phyloP scores from a whole-genome alignment of 2,329 filamentous ascomycete species.

The Verticillium longisporum region DNA sequence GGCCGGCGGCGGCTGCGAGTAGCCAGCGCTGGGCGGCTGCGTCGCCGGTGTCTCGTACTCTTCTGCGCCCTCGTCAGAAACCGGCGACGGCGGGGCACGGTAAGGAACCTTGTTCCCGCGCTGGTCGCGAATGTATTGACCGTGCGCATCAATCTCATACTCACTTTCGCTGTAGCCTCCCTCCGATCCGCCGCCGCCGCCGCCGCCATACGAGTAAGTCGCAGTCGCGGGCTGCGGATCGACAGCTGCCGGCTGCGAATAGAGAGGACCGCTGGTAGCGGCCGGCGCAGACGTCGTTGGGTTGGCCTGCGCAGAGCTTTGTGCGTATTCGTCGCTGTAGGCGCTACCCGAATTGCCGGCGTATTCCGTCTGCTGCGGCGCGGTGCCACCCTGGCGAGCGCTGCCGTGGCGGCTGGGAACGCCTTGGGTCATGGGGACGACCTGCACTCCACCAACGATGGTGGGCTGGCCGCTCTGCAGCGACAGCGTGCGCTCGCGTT shows the following conservation, averaged over 20 bases:
- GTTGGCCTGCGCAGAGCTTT: constrained; percentile 35
- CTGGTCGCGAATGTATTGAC: constrained; percentile 54
- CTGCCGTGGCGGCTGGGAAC: constrained; percentile 49
- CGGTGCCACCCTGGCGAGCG: constrained; percentile 29
- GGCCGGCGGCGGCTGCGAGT: constrained; percentile 20
- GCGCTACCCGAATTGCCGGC: constrained; percentile 15
- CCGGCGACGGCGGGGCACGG: constrained; percentile 35
- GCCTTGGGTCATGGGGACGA: constrained; percentile 83
- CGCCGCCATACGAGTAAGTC: not conserved
- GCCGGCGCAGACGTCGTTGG: constrained; percentile 22
- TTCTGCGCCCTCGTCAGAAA: constrained; percentile 47
- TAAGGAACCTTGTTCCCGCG: constrained; percentile 53
- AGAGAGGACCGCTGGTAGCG: constrained; percentile 14
- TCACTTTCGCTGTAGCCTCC: constrained; percentile 63
- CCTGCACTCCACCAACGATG: constrained; percentile 85
- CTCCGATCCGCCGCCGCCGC: constrained; percentile 38
- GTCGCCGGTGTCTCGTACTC: constrained; percentile 51
- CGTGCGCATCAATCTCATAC: constrained; percentile 57
- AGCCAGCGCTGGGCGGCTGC: constrained; percentile 24
- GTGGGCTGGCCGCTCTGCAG: constrained; percentile 83
- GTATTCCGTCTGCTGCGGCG: constrained; percentile 19
- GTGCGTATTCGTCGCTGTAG: constrained; percentile 29
- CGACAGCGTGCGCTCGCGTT: constrained; percentile 79
- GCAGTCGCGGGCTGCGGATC: constrained; percentile 8
- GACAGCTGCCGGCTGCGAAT: constrained; percentile 5